Conservation (phyloP, 495 filamentous ascomycete species). For the Neurospora cerealis region DNA sequence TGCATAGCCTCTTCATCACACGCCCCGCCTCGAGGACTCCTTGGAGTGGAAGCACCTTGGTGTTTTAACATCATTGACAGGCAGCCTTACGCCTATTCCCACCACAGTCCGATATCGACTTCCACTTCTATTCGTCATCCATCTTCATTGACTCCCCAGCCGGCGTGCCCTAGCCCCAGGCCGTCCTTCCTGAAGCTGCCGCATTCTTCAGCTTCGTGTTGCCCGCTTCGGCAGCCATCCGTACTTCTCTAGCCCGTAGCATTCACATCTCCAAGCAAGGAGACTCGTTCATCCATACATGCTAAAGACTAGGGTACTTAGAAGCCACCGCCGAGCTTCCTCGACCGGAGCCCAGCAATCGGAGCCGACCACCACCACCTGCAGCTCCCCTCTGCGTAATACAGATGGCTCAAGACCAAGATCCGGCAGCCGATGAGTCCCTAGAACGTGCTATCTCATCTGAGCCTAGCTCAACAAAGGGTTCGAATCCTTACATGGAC, state of each 20-base stretch:
- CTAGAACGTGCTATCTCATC: slow-evolving; percentile 49
- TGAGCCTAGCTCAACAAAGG: slow-evolving; percentile 45
- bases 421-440: slow-evolving; percentile 37
- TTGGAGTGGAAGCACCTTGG: not conserved
- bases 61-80: not conserved
- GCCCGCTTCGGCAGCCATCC: not conserved
- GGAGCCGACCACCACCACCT: slow-evolving; percentile 3
- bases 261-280: not conserved
- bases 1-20: not conserved
- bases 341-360: slow-evolving; percentile 23
- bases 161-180: not conserved
- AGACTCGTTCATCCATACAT: slow-evolving; percentile 14
- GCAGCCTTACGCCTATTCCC: not conserved
- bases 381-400: slow-evolving; percentile 15
- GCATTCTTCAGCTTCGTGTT: not conserved
- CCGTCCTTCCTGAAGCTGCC: not conserved
- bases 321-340: slow-evolving; percentile 27
- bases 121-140: not conserved
- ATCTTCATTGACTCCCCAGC: not conserved
- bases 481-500: slow-evolving; percentile 47
- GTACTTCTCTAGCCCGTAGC: not conserved
- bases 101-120: not conserved
- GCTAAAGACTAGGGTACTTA: slow-evolving; percentile 20
- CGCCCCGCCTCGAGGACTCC: not conserved
- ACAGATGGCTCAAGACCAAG: slow-evolving; percentile 41